A percentile compares a stretch with the other conserved stretches of the same genome.
phyloP scores from a whole-genome alignment of 2,329 filamentous ascomycete species.

The Biscogniauxia marginata region DNA sequence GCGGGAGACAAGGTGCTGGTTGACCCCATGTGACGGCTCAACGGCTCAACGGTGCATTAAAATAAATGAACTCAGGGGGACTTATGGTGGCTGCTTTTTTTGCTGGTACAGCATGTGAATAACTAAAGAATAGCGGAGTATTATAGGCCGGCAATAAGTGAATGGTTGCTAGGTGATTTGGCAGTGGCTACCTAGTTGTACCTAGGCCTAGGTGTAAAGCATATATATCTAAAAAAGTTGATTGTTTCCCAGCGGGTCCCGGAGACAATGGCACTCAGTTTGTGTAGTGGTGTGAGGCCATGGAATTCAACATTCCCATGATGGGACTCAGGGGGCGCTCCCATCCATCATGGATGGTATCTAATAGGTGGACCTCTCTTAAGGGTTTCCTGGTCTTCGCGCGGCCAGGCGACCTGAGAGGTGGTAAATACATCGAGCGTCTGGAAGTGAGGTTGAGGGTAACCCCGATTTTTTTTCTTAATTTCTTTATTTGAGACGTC shows the following conservation, averaged over 20 bases:
- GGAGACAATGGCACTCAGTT: background rate
- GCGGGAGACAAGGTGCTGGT: conserved; percentile 45
- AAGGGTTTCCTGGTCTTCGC: too few relatives aligned
- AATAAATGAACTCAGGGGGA: background rate
- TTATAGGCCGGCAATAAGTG: background rate
- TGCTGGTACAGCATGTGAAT: background rate
- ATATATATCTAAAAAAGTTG: background rate
- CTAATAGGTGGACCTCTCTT: too few relatives aligned
- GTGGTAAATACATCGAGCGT: too few relatives aligned
- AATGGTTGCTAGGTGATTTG: background rate
- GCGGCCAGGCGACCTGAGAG: too few relatives aligned
- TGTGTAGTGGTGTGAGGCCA: background rate
- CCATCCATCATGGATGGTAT: too few relatives aligned
- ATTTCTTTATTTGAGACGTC: too few relatives aligned
- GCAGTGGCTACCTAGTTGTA: background rate
- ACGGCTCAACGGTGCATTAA: background rate
- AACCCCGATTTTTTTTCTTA: too few relatives aligned
- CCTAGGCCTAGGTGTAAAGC: background rate
- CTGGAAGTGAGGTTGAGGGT: too few relatives aligned
- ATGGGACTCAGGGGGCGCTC: too few relatives aligned
- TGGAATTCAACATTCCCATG: background rate
- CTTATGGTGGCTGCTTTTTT: background rate
- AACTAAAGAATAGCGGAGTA: background rate
- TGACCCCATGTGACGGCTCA: conserved; percentile 16
- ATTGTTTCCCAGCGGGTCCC: background rate